phyloP scores from a whole-genome alignment of 2,329 filamentous ascomycete species.

The Tympanopsis confertula region DNA sequence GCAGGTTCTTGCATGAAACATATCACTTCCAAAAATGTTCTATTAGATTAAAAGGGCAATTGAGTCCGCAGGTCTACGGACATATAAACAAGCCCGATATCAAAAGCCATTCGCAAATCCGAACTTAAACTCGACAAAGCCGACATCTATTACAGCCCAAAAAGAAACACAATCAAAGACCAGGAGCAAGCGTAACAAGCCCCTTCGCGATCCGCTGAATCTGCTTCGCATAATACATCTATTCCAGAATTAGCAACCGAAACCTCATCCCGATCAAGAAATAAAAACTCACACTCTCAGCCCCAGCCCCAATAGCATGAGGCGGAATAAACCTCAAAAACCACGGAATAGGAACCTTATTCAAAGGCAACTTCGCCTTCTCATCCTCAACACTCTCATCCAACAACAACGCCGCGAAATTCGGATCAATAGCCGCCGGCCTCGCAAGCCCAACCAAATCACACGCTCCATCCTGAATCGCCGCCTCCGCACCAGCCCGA shows the following conservation, averaged over 20 bases:
- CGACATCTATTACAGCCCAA: too few relatives aligned
- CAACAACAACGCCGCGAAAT: conserved; percentile 21
- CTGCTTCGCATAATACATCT: background rate
- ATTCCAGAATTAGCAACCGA: background rate
- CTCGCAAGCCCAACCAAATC: conserved; percentile 28
- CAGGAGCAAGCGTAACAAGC: background rate
- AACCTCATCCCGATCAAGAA: conserved; percentile 1
- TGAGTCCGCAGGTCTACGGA: too few relatives aligned
- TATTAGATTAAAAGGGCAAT: too few relatives aligned
- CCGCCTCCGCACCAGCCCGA: conserved; percentile 28
- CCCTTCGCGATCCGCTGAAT: background rate
- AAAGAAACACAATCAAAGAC: too few relatives aligned
- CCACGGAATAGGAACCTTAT: conserved; percentile 11
- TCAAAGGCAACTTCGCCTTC: conserved; percentile 17
- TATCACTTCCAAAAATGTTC: too few relatives aligned
- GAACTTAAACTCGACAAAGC: too few relatives aligned
- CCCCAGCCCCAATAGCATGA: conserved; percentile 9
- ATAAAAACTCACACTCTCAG: conserved; percentile 9
- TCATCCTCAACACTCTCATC: conserved; percentile 19
- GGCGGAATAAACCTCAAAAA: conserved; percentile 10
- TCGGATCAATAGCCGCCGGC: conserved; percentile 23
- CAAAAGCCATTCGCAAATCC: too few relatives aligned
- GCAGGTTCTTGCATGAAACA: too few relatives aligned
- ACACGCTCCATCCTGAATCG: conserved; percentile 22
- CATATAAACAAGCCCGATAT: too few relatives aligned